A percentile compares a stretch with the other conserved stretches of the same genome.
Conservation (phyloP, 306 rosid species). For the Begonia peltatifolia region DNA sequence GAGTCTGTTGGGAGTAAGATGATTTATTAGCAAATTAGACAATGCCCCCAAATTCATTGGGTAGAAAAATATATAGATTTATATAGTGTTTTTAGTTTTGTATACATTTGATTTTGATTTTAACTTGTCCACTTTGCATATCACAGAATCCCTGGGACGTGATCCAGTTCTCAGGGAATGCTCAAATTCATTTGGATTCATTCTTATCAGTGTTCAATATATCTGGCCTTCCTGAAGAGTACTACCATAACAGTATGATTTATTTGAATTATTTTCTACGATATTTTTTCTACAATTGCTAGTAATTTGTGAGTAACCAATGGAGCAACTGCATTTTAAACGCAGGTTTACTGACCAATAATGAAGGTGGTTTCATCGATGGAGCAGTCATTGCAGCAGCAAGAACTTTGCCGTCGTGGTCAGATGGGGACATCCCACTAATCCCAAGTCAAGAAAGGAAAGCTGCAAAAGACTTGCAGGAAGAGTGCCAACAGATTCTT, state of each 20-base stretch:
- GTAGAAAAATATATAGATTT: too few species aligned
- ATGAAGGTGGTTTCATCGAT: slow-evolving; percentile 59
- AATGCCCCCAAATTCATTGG: too few species aligned
- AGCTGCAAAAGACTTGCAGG: slow-evolving; percentile 64
- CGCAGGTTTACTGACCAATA: slow-evolving; percentile 41
- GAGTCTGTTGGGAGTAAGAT: too few species aligned
- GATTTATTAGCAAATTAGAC: too few species aligned
- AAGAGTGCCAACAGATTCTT: slow-evolving; percentile 62
- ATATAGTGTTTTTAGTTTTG: too few species aligned
- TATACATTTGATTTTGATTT: too few species aligned
- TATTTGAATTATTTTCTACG: slow-evolving; percentile 8
- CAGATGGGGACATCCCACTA: slow-evolving; percentile 71
- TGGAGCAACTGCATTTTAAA: slow-evolving; percentile 1
- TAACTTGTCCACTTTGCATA: not conserved
- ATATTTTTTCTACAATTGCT: not conserved
- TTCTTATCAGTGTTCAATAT: slow-evolving; percentile 86
- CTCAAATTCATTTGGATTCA: slow-evolving; percentile 74
- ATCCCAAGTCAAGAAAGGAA: slow-evolving; percentile 64
- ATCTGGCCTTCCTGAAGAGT: slow-evolving; percentile 77
- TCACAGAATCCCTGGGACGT: slow-evolving; percentile 90
- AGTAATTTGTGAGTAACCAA: slow-evolving; percentile 1
- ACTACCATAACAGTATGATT: slow-evolving; percentile 60
- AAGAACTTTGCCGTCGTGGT: slow-evolving; percentile 84
- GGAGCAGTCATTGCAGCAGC: slow-evolving; percentile 88
- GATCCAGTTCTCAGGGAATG: slow-evolving; percentile 63